Conservation (phyloP, 1,284 basidiomycete genomes). For the Rhodotorula mucilaginosa region DNA sequence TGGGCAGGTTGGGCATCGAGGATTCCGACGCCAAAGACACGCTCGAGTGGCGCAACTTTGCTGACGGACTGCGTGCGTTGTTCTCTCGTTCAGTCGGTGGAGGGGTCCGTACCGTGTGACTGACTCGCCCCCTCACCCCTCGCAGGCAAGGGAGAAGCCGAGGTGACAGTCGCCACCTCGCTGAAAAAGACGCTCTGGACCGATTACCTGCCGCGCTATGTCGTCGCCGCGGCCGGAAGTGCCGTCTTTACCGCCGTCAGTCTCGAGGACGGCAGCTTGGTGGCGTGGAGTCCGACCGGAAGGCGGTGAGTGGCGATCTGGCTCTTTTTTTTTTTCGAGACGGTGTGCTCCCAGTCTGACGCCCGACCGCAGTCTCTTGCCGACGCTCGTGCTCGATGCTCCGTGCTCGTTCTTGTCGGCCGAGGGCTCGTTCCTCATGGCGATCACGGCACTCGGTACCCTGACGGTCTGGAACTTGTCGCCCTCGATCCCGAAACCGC, state of each 20-base stretch:
- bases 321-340: background rate
- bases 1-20: constrained; percentile 60
- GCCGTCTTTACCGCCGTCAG: constrained; percentile 69
- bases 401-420: constrained; percentile 68
- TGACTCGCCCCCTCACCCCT: background rate
- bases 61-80: constrained; percentile 57
- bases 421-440: constrained; percentile 61
- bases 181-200: constrained; percentile 69
- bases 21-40: constrained; percentile 60
- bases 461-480: constrained; percentile 68
- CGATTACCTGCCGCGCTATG: constrained; percentile 74
- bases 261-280: constrained; percentile 70
- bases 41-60: constrained; percentile 76
- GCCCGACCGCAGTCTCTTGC: constrained; percentile 60
- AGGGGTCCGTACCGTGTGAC: constrained; percentile 20
- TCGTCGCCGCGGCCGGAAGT: constrained; percentile 65
- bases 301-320: constrained; percentile 58
- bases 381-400: constrained; percentile 68
- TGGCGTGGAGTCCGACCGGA: constrained; percentile 75
- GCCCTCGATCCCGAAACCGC: constrained; percentile 28
- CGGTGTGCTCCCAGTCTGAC: background rate
- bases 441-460: constrained; percentile 68
- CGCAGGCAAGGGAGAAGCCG: constrained; percentile 57
- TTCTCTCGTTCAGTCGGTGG: too few relatives aligned
- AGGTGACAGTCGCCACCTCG: constrained; percentile 64